Percentiles rank a stretch among this genome's conserved stretches.
These are phyloP conservation scores for Cylindrodendrum hubeiense DNA, from an alignment of 2,329 filamentous ascomycete species.

Conservation along the genomic window DNA sequence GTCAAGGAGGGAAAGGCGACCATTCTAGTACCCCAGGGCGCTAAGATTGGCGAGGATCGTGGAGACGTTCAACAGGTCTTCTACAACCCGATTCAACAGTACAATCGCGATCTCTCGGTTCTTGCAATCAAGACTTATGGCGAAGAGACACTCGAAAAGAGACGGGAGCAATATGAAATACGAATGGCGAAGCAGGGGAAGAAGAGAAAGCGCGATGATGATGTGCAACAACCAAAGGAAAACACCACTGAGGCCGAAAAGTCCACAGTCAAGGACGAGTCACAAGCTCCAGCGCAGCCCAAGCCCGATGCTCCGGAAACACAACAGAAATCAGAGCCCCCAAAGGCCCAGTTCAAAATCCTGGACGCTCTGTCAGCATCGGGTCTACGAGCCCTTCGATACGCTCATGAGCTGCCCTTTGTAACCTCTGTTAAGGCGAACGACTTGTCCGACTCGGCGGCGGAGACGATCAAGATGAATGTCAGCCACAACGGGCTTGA, in stretches of 20 bases:
- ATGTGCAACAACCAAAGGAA: slow-evolving; percentile 44
- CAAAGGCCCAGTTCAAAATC: slow-evolving; percentile 76
- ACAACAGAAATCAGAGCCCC: slow-evolving; percentile 43
- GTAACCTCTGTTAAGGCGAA: slow-evolving; percentile 88
- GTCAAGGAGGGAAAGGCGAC: slow-evolving; percentile 69
- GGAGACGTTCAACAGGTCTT: slow-evolving; percentile 85
- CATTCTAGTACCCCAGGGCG: slow-evolving; percentile 65
- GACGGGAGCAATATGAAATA: slow-evolving; percentile 56
- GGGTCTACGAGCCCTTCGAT: slow-evolving; percentile 89
- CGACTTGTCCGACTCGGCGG: slow-evolving; percentile 83
- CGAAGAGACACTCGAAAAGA: slow-evolving; percentile 69
- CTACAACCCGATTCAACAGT: slow-evolving; percentile 99
- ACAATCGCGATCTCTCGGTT: slow-evolving; percentile 95
- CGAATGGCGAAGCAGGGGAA: slow-evolving; percentile 54
- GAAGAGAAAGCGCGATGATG: slow-evolving; percentile 62
- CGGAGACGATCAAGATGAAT: slow-evolving; percentile 85
- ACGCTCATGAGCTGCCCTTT: slow-evolving; percentile 91
- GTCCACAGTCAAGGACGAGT: slow-evolving; percentile 23
- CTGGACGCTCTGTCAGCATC: slow-evolving; percentile 96
- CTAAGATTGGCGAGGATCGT: slow-evolving; percentile 61
- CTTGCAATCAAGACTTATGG: slow-evolving; percentile 92
- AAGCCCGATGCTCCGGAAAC: slow-evolving; percentile 28
- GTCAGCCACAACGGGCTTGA: slow-evolving; percentile 84
- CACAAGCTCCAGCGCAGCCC: slow-evolving; percentile 30
- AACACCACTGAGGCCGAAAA: slow-evolving; percentile 4